phyloP scores from a whole-genome alignment of 257 asterid species.

The Nyctanthes arbortristis region DNA sequence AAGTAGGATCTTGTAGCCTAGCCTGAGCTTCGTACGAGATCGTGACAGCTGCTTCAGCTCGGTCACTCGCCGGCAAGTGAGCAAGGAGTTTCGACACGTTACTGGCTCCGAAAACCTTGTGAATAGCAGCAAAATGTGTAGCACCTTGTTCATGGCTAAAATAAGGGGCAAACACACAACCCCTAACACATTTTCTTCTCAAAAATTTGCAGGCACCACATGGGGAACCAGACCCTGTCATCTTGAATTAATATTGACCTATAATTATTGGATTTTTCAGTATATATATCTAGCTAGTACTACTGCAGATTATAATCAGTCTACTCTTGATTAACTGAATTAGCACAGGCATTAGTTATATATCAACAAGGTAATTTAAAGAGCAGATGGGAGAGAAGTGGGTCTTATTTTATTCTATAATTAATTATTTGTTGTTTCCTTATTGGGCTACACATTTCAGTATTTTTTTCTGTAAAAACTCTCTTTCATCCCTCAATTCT shows the following conservation, averaged over 20 bases:
- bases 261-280: no score
- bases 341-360: not conserved
- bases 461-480: not conserved
- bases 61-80: slow-evolving; percentile 16
- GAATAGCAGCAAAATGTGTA: slow-evolving; percentile 17
- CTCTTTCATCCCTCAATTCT: not conserved
- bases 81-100: slow-evolving; percentile 19
- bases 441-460: not conserved
- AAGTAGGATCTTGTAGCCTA: slow-evolving; percentile 10
- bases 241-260: no score
- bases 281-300: no score
- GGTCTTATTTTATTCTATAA: not conserved
- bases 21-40: slow-evolving; percentile 7
- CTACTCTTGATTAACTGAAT: not conserved
- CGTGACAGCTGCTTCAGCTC: not conserved
- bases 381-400: not conserved
- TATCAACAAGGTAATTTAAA: not conserved
- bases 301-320: not conserved
- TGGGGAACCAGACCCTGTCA: slow-evolving; percentile 20
- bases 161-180: slow-evolving; percentile 23
- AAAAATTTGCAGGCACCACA: slow-evolving; percentile 30
- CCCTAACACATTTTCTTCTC: slow-evolving; percentile 20
- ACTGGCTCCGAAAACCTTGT: slow-evolving; percentile 24
- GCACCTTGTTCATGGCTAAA: slow-evolving; percentile 20
- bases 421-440: not conserved